These are phyloP conservation scores for Luzula sylvatica DNA, from an alignment of 176 grass and related monocot genomes.

Conservation along the genomic window DNA sequence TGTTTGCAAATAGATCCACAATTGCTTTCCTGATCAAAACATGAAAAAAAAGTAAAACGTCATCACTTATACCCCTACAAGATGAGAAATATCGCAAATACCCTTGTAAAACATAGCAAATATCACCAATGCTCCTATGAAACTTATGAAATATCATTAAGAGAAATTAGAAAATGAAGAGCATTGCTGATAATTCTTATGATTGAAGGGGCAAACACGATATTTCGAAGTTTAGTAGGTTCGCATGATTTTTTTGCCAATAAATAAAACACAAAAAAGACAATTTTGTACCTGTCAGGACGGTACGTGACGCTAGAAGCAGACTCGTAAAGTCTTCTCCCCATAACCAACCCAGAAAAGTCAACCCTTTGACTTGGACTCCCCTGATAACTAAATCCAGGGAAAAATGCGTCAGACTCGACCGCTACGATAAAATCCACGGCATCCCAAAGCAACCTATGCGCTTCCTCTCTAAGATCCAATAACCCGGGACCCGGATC, in stretches of 20 bases:
- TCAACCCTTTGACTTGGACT: constrained; percentile 63
- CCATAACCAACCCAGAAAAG: constrained; percentile 94
- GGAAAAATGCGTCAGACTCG: constrained; percentile 94
- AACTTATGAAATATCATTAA: constrained; percentile 10
- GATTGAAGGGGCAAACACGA: neutral
- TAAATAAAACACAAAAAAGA: neutral
- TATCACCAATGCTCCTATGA: neutral
- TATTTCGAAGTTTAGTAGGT: too few relatives aligned
- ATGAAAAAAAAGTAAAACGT: neutral
- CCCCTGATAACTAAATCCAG: constrained; percentile 62
- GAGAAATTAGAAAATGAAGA: too few relatives aligned
- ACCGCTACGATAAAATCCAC: constrained; percentile 93
- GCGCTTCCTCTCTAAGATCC: constrained; percentile 64
- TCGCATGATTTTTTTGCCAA: too few relatives aligned
- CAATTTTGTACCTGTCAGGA: constrained; percentile 65
- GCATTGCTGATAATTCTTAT: too few relatives aligned
- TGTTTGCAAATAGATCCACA: constrained; percentile 45
- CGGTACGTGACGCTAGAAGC: constrained; percentile 73
- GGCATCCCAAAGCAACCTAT: constrained; percentile 86
- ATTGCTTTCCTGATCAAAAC: constrained; percentile 60
- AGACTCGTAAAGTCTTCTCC: constrained; percentile 65
- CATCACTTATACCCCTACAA: too few relatives aligned
- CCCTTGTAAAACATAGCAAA: neutral
- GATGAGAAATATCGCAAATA: too few relatives aligned
- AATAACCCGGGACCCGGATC: constrained; percentile 52